Conservation (phyloP, 1,284 basidiomycete species). For the Ganoderma lingzhi region DNA sequence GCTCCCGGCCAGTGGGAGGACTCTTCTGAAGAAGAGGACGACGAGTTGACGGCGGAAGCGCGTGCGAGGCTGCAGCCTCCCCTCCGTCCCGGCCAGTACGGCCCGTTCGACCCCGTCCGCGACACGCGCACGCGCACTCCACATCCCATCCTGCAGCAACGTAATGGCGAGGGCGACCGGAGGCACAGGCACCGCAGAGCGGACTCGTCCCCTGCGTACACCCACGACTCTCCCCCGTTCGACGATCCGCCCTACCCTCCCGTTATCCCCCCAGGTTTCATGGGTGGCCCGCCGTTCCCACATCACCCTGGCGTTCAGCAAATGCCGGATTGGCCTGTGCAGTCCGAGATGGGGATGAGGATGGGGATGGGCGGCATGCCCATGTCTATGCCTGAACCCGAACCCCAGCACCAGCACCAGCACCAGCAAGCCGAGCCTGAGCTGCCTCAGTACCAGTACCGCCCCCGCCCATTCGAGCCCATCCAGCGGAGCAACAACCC, state of each 20-base stretch:
- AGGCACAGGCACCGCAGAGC: conserved; percentile 15
- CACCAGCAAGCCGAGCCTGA: conserved; percentile 11
- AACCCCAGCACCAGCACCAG: not conserved
- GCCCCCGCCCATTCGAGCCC: conserved; percentile 23
- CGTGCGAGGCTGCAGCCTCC: conserved; percentile 31
- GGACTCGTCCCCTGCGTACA: conserved; percentile 25
- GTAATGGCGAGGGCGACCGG: not conserved
- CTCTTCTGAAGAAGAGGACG: conserved; percentile 16
- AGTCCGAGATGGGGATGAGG: not conserved
- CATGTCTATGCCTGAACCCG: not conserved
- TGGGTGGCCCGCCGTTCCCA: conserved; percentile 13
- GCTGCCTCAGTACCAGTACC: conserved; percentile 9
- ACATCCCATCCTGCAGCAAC: conserved; percentile 25
- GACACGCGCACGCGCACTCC: conserved; percentile 18
- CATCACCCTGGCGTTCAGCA: not conserved
- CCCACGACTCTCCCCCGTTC: conserved; percentile 15
- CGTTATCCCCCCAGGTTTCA: conserved; percentile 20
- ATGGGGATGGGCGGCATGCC: conserved; percentile 3
- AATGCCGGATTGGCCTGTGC: not conserved
- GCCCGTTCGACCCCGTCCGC: conserved; percentile 27
- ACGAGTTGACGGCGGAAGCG: conserved; percentile 25
- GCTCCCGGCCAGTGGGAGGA: not conserved
- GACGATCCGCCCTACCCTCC: conserved; percentile 8
- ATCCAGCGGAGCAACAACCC: conserved; percentile 29
- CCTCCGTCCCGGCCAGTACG: conserved; percentile 35